These are phyloP conservation scores for Mycena rosella DNA, from an alignment of 768 basidiomycete genomes.

Conservation along the genomic window DNA sequence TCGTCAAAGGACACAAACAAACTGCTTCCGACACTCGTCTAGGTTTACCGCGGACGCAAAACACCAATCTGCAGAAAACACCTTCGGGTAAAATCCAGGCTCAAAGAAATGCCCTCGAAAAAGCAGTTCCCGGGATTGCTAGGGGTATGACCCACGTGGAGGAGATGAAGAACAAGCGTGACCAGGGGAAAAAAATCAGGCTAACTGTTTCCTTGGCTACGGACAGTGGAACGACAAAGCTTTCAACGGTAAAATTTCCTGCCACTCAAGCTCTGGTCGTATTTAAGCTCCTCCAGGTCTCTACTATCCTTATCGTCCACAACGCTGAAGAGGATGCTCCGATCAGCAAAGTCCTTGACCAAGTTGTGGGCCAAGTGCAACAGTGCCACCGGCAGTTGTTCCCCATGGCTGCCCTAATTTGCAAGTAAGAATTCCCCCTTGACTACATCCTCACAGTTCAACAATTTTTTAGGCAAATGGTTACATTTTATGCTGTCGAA, in stretches of 20 bases:
- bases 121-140: constrained; percentile 1
- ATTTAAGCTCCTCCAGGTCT: neutral
- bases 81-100: neutral
- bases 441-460: no score
- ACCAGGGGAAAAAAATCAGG: constrained; percentile 22
- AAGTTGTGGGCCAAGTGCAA: neutral
- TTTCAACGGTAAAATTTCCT: neutral
- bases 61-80: constrained; percentile 8
- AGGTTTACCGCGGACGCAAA: constrained; percentile 19
- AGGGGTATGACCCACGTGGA: constrained; percentile 3
- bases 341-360: neutral
- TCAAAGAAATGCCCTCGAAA: neutral
- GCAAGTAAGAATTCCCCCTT: neutral
- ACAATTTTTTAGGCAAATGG: neutral
- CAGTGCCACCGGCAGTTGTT: neutral
- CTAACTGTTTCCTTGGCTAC: neutral
- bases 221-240: neutral
- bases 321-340: constrained; percentile 1
- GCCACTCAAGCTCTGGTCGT: no score
- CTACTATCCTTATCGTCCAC: neutral
- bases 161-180: constrained; percentile 8
- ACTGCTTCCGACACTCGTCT: constrained; percentile 21
- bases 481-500: constrained; percentile 17
- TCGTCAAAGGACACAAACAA: constrained; percentile 17
- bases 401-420: neutral